Conservation (phyloP, 768 basidiomycete species). For the Collybia nuda region DNA sequence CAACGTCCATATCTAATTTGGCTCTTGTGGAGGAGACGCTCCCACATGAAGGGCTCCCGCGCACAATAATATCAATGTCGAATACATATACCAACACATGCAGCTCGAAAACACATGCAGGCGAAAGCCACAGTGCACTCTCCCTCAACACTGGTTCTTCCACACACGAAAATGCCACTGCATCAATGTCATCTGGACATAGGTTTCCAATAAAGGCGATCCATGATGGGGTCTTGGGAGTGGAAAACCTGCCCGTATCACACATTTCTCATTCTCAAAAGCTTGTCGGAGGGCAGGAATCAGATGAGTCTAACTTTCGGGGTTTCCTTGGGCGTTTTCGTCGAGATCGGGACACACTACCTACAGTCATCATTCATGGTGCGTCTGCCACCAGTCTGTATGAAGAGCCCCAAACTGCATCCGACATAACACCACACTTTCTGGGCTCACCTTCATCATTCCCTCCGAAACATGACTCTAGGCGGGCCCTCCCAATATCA, state of each 20-base stretch:
- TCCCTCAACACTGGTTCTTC: conserved; percentile 7
- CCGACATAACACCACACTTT: not conserved
- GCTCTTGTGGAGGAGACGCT: too few species aligned
- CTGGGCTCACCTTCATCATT: not conserved
- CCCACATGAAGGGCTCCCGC: too few species aligned
- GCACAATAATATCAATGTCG: conserved; percentile 4
- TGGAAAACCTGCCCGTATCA: too few species aligned
- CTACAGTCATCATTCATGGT: conserved; percentile 5
- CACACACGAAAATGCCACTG: conserved; percentile 1
- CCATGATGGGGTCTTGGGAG: too few species aligned
- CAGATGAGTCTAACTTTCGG: not conserved
- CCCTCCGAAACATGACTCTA: conserved; percentile 12
- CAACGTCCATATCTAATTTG: too few species aligned
- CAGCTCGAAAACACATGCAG: not conserved
- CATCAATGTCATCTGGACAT: conserved; percentile 7
- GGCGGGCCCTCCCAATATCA: conserved; percentile 11
- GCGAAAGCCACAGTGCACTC: not conserved
- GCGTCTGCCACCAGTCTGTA: conserved; percentile 5
- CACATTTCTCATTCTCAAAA: too few species aligned
- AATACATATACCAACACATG: conserved; percentile 1
- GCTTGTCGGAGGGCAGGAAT: not conserved
- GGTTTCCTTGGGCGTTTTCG: conserved; percentile 5
- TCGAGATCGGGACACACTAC: not conserved
- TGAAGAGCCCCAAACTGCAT: not conserved
- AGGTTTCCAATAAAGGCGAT: not conserved